Percentiles rank a stretch among this genome's conserved stretches.
These are phyloP conservation scores for Trichocomaceae sp. DNA, from an alignment of 2,329 filamentous ascomycete species.

Conservation along the genomic window DNA sequence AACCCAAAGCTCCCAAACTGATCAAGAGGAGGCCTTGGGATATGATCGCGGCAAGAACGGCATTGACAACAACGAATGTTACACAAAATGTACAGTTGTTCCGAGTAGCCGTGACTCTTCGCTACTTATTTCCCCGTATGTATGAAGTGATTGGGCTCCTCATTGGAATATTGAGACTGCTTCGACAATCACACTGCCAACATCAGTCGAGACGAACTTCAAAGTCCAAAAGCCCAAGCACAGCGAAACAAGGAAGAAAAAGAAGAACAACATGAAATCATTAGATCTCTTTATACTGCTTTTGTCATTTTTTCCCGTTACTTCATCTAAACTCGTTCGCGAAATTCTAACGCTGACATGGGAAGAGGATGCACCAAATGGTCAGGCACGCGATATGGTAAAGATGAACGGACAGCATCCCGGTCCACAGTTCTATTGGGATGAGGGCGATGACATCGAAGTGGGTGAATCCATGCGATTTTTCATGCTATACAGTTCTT, in stretches of 20 bases:
- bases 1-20: neutral
- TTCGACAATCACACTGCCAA: neutral
- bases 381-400: conserved; percentile 26
- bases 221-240: neutral
- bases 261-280: neutral
- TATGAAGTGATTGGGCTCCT: neutral
- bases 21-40: neutral
- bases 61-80: neutral
- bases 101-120: no score
- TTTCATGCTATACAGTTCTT: neutral
- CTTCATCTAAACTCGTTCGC: conserved; percentile 19
- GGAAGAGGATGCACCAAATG: conserved; percentile 28
- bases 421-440: conserved; percentile 23
- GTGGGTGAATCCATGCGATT: conserved; percentile 11
- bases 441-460: conserved; percentile 26
- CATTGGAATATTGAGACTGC: neutral
- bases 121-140: neutral
- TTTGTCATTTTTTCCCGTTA: neutral
- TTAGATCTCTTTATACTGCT: neutral
- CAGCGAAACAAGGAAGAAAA: neutral
- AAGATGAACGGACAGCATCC: conserved; percentile 30
- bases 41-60: neutral
- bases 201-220: neutral
- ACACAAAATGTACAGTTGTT: neutral
- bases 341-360: conserved; percentile 26